These are phyloP conservation scores for Hanseniaspora hatyaiensis DNA, from an alignment of 805 yeast species.

Conservation along the genomic window DNA sequence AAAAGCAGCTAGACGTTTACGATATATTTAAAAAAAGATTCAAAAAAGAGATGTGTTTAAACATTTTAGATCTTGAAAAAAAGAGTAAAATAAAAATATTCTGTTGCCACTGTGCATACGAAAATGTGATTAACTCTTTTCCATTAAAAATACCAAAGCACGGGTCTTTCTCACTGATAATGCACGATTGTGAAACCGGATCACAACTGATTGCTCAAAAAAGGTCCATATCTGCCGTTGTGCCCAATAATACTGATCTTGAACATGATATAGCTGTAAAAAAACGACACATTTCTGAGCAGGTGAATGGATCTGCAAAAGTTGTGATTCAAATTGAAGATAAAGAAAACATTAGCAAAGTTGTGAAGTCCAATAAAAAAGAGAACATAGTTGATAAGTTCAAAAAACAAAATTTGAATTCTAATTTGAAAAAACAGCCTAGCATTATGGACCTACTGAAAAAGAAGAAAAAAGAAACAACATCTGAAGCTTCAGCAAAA, in stretches of 20 bases:
- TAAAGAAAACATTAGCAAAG: not conserved
- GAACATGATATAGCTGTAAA: not conserved
- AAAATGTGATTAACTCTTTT: not conserved
- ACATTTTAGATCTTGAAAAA: constrained; percentile 10
- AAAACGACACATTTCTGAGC: not conserved
- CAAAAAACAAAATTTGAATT: not conserved
- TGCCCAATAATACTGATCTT: not conserved
- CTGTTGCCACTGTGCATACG: constrained; percentile 10
- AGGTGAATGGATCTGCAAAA: not conserved
- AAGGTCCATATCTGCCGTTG: constrained; percentile 4
- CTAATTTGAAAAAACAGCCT: not conserved
- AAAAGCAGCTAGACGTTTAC: not conserved
- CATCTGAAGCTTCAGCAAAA: not conserved
- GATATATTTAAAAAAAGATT: not conserved
- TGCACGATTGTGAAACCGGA: constrained; percentile 6
- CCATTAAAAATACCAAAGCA: not conserved
- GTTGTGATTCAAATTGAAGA: not conserved
- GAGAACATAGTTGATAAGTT: not conserved
- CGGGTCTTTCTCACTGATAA: not conserved
- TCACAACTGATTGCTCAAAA: not conserved
- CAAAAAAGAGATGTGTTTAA: not conserved
- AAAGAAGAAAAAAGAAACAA: not conserved
- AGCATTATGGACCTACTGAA: constrained; percentile 7
- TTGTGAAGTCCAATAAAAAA: not conserved
- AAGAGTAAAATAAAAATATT: not conserved